These are phyloP conservation scores for Plasmodium vivax DNA, from an alignment of 169 alveolate species.

Conservation along the genomic window DNA sequence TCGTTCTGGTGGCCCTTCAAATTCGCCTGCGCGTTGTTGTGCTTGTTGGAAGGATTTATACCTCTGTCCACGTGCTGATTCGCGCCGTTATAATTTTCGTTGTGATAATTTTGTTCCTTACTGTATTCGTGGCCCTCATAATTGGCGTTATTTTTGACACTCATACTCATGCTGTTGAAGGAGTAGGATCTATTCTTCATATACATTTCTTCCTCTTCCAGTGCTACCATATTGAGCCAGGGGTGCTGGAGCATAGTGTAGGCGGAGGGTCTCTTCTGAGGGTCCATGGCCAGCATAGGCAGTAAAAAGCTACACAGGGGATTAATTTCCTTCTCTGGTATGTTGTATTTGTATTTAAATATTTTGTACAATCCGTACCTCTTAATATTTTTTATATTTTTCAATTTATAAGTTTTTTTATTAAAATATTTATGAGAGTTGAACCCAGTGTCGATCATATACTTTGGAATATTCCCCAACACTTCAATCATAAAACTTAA, in stretches of 20 bases:
- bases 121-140: not conserved
- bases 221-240: slow-evolving; percentile 88
- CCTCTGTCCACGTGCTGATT: not conserved
- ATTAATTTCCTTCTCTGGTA: slow-evolving; percentile 88
- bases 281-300: slow-evolving; percentile 90
- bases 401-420: slow-evolving; percentile 30
- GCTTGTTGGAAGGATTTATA: not conserved
- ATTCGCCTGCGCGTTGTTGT: not conserved
- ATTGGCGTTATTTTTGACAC: not conserved
- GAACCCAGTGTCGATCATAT: slow-evolving; percentile 88
- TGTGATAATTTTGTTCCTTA: not conserved
- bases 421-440: slow-evolving; percentile 76
- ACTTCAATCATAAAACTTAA: slow-evolving; percentile 89
- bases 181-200: slow-evolving; percentile 29
- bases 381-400: slow-evolving; percentile 76
- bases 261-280: slow-evolving; percentile 93
- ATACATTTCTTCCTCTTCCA: slow-evolving; percentile 41
- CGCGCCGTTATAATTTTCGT: not conserved
- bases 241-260: slow-evolving; percentile 90
- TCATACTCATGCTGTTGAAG: slow-evolving; percentile 8
- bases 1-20: not conserved
- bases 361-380: slow-evolving; percentile 88
- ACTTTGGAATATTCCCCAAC: slow-evolving; percentile 92
- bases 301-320: slow-evolving; percentile 86
- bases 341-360: slow-evolving; percentile 87